Base-by-base conservation (phyloP, 2,329 filamentous ascomycete species). In the Colletotrichum somersetense region DNA sequence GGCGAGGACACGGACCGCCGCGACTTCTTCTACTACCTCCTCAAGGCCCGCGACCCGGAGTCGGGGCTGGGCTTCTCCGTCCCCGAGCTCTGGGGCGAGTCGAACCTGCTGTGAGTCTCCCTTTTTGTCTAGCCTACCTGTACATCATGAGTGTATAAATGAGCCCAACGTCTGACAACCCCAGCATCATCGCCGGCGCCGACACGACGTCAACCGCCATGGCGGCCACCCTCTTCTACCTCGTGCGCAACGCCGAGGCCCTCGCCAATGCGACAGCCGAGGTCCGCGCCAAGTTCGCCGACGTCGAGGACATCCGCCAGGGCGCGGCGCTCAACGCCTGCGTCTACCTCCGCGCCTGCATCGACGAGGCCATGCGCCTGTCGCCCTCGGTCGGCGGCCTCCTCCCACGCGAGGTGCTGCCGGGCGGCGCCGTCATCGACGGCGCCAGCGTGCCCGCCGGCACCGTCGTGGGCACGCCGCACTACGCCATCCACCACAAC, bases 21-120 rank as follows among this genome's bases (percentile, higher is more conserved):
- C 68, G 92, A 94, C 78, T 93, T 94, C 83, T 93, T 94, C 83
- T 91, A 93, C 81, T 91, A 93, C 79, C 86, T 94, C 14, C 87
- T 94, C 72, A 91, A 91, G 77, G 91, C 92, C 10, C 88, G 88
- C 50, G 92, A 94, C 75, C 91, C 91, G 16, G 91, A 93, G 77
- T 93, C 91, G 0, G 91, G 91, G 64, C 85, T 88, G 69, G 90
- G 90, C 1, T 91, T 93, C 77, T 87, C 85, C 52, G 91, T 86
- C 2, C 87, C 88, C 0, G 91, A 93, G 77, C 87, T 93, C 33
- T 92, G 91, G 90, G 89, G 87, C 62, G 91, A 93, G 78, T 91
- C 91, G 11, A 92, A 93, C 77, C 81, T 92, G 23, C 85, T 93
- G 83, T 89, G 77, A 80, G 85, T 79, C 42, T 14, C 8, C 42